phyloP scores from a whole-genome alignment of 192 early-diverging fungal species.

The Coemansia sp. region DNA sequence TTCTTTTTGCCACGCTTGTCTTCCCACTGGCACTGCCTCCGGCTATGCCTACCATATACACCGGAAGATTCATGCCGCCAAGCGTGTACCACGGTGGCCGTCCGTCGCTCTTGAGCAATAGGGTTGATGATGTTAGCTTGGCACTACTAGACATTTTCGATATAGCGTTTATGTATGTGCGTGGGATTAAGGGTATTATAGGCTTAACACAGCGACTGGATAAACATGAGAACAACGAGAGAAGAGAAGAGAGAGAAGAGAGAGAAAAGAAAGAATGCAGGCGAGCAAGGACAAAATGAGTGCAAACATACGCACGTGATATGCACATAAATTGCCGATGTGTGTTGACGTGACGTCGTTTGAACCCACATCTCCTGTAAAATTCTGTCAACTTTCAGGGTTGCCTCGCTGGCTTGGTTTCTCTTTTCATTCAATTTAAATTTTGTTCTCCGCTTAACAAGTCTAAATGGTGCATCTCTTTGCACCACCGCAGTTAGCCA shows the following conservation, averaged over 20 bases:
- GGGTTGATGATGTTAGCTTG: slow-evolving; percentile 24
- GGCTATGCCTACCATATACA: slow-evolving; percentile 73
- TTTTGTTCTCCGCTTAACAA: too few species aligned
- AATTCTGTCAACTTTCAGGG: too few species aligned
- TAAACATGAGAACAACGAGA: not conserved
- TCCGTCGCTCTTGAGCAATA: slow-evolving; percentile 49
- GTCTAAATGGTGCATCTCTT: too few species aligned
- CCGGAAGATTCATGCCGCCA: slow-evolving; percentile 62
- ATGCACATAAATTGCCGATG: not conserved
- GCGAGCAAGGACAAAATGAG: not conserved
- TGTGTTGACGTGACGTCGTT: too few species aligned
- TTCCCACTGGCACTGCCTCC: slow-evolving; percentile 85
- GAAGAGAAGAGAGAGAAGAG: not conserved
- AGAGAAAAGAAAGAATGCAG: not conserved
- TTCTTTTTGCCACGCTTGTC: slow-evolving; percentile 73
- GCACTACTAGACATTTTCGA: not conserved
- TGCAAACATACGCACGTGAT: not conserved
- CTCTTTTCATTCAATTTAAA: too few species aligned
- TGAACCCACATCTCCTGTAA: too few species aligned
- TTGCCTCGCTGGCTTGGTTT: too few species aligned
- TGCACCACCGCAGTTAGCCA: too few species aligned
- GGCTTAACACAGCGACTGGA: not conserved
- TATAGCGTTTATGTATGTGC: not conserved
- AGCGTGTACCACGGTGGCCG: slow-evolving; percentile 48
- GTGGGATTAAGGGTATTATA: not conserved